These are phyloP conservation scores for Gilbertella persicaria DNA, from an alignment of 371 early-diverging fungal genomes.

Conservation along the genomic window DNA sequence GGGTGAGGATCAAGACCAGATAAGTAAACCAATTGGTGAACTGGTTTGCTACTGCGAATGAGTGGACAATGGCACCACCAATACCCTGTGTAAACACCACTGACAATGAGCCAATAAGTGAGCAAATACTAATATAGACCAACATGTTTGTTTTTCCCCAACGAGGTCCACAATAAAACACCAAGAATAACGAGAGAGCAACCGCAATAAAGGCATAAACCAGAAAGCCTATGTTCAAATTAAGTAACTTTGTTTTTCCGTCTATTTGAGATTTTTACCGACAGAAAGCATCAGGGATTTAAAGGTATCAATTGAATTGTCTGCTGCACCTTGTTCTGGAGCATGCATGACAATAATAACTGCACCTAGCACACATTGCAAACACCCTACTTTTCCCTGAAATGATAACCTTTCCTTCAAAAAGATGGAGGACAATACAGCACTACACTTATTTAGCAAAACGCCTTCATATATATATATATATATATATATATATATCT, in stretches of 20 bases:
- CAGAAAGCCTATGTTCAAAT: slow-evolving; percentile 66
- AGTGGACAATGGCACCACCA: slow-evolving; percentile 87
- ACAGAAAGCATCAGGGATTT: slow-evolving; percentile 73
- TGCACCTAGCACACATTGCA: slow-evolving; percentile 89
- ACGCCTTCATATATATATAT: neutral
- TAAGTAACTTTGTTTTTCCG: neutral
- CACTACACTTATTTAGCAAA: slow-evolving; percentile 45
- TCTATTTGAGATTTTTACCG: slow-evolving; percentile 40
- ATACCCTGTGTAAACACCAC: slow-evolving; percentile 93
- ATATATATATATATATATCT: too few species aligned
- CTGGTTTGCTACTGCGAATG: slow-evolving; percentile 85
- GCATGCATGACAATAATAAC: slow-evolving; percentile 90
- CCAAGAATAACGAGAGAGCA: slow-evolving; percentile 56
- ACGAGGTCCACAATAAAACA: slow-evolving; percentile 79
- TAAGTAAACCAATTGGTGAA: slow-evolving; percentile 88
- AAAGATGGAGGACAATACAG: slow-evolving; percentile 87
- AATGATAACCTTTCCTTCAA: slow-evolving; percentile 82
- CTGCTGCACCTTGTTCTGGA: slow-evolving; percentile 79
- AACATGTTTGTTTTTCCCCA: slow-evolving; percentile 86
- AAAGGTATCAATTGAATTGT: slow-evolving; percentile 82
- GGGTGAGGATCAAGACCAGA: slow-evolving; percentile 72
- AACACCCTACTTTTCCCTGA: slow-evolving; percentile 89
- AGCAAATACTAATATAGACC: slow-evolving; percentile 86
- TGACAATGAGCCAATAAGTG: slow-evolving; percentile 87
- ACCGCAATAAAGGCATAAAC: slow-evolving; percentile 73